A percentile compares a stretch with the other conserved stretches of the same genome.
Conservation (phyloP, 2,329 filamentous ascomycete genomes). For the Talaromyces sp. region DNA sequence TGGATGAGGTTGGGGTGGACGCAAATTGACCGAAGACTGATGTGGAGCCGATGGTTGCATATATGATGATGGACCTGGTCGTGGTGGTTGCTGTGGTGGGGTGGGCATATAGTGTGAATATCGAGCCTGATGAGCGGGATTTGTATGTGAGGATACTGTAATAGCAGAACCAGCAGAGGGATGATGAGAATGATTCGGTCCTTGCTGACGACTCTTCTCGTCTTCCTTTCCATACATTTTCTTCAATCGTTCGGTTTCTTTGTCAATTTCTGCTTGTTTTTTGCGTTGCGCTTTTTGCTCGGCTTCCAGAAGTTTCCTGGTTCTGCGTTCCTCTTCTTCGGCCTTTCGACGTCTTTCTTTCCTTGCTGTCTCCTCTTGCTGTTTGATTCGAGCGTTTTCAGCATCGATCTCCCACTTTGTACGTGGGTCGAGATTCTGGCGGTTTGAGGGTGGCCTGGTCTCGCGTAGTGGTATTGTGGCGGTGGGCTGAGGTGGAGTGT, state of each 20-base stretch:
- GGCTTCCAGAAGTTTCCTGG: slow-evolving; percentile 48
- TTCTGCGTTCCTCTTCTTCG: slow-evolving; percentile 48
- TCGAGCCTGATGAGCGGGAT: slow-evolving; percentile 6
- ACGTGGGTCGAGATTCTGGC: slow-evolving; percentile 43
- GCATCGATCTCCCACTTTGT: slow-evolving; percentile 49
- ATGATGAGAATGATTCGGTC: slow-evolving; percentile 15
- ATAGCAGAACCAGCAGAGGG: neutral
- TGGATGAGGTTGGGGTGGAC: slow-evolving; percentile 18
- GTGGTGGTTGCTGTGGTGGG: slow-evolving; percentile 17
- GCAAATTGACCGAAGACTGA: slow-evolving; percentile 10
- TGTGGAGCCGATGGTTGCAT: slow-evolving; percentile 3
- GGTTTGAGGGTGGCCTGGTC: slow-evolving; percentile 21
- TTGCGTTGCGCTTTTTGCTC: slow-evolving; percentile 51
- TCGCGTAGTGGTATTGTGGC: slow-evolving; percentile 18
- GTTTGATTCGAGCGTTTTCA: slow-evolving; percentile 44
- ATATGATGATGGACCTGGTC: slow-evolving; percentile 8
- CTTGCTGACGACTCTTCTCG: slow-evolving; percentile 24
- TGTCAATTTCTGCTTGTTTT: slow-evolving; percentile 57
- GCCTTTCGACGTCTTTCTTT: slow-evolving; percentile 44
- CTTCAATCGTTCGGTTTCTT: slow-evolving; percentile 70
- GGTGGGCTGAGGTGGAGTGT: slow-evolving; percentile 21
- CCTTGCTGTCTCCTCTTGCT: slow-evolving; percentile 39
- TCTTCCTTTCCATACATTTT: slow-evolving; percentile 50
- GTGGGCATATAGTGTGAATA: slow-evolving; percentile 18
- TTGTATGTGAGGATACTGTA: slow-evolving; percentile 6